phyloP scores from a whole-genome alignment of 768 basidiomycete genomes.

The Lyophyllum shimeji region DNA sequence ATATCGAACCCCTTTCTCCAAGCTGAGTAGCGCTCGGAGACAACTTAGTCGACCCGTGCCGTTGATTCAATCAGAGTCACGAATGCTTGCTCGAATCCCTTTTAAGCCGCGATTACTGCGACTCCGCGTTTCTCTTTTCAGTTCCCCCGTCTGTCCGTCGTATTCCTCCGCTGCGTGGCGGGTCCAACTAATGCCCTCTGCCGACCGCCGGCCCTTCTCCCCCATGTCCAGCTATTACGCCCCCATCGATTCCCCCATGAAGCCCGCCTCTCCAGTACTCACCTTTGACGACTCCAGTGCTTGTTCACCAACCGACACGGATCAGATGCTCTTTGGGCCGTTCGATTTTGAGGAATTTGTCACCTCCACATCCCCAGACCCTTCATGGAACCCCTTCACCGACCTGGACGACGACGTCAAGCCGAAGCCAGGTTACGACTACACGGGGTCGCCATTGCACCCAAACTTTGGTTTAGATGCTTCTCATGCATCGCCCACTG shows the following conservation, averaged over 20 bases:
- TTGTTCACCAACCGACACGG: conserved; percentile 39
- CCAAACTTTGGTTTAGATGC: conserved; percentile 34
- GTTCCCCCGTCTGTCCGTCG: conserved; percentile 23
- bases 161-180: conserved; percentile 21
- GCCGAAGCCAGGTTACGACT: conserved; percentile 41
- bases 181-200: conserved; percentile 41
- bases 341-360: conserved; percentile 54
- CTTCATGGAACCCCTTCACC: conserved; percentile 36
- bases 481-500: conserved; percentile 39
- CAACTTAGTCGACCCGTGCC: conserved; percentile 13
- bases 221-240: conserved; percentile 18
- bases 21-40: conserved; percentile 8
- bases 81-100: conserved; percentile 36
- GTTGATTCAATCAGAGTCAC: conserved; percentile 44
- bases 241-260: conserved; percentile 23
- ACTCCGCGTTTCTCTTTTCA: conserved; percentile 23
- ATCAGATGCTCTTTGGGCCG: conserved; percentile 59
- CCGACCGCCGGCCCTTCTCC: conserved; percentile 30
- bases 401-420: conserved; percentile 43
- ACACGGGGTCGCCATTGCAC: conserved; percentile 23
- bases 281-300: conserved; percentile 33
- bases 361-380: conserved; percentile 25
- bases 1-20: conserved; percentile 20
- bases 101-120: conserved; percentile 34
- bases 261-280: conserved; percentile 30